These are phyloP conservation scores for Pestalotiopsis sp. DNA, from an alignment of 2,329 filamentous ascomycete species.

Conservation along the genomic window DNA sequence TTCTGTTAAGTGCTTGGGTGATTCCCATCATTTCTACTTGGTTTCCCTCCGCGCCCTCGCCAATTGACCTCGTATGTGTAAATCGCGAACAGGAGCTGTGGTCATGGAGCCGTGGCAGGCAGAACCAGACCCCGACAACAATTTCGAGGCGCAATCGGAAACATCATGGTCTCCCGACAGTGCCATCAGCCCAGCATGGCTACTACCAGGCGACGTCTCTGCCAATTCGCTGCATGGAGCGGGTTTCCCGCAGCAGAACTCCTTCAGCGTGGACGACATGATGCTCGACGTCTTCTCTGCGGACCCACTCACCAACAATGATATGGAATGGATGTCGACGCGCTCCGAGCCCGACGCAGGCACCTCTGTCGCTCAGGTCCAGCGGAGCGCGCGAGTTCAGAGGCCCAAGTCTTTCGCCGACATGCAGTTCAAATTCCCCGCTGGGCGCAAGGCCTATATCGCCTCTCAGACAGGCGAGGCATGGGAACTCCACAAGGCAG, in stretches of 20 bases:
- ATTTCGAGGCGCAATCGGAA: neutral
- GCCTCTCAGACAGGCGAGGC: neutral
- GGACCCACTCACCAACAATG: neutral
- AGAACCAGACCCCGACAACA: neutral
- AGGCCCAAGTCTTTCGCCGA: neutral
- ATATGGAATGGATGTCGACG: neutral
- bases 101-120: slow-evolving; percentile 1
- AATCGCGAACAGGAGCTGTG: neutral
- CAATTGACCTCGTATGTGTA: neutral
- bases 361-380: neutral
- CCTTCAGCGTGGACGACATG: slow-evolving; percentile 2
- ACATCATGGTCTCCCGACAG: neutral
- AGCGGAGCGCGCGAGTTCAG: neutral
- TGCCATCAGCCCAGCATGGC: neutral
- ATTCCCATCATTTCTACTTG: neutral
- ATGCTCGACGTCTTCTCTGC: slow-evolving; percentile 1
- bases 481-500: slow-evolving; percentile 24
- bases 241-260: neutral
- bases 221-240: neutral
- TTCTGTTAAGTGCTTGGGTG: neutral
- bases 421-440: slow-evolving; percentile 11
- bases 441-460: slow-evolving; percentile 6
- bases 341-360: neutral
- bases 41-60: neutral
- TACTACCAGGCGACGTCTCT: neutral